Evolutionary conservation across 1,139 yeast species (phyloP), one percentile per base, ranked within the genome.

Genomic region (Suhomyces atakaporum): DNA sequence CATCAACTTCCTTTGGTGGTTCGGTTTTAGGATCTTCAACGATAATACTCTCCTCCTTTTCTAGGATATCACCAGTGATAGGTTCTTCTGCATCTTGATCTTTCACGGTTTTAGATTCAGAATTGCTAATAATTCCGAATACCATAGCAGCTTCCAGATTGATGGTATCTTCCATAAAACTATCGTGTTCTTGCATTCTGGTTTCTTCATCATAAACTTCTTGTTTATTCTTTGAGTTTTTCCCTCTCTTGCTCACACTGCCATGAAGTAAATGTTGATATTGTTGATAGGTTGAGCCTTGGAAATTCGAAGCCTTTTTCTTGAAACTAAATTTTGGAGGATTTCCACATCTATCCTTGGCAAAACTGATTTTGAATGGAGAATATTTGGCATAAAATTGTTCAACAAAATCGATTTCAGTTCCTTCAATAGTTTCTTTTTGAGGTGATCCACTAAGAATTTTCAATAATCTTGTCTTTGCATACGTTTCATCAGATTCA

Each of bases 281-380:
- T 22, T 47, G 51, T 19, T 42, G 46, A 31, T 49, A 46, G 2
- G 52, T 46, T 5, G 46, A 40, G 5, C 49, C 44, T 15, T 38
- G 34, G 29, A 37, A 31, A 18, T 39, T 45, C 3, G 43, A 33
- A 5, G 51, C 44, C 33, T 61, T 62, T 47, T 69, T 66, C 47
- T 58, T 66, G 55, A 60, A 69, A 44, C 63, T 66, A 50, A 67
- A 68, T 35, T 68, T 70, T 12, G 75, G 73, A 4, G 72, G 73
- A 42, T 69, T 69, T 2, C 74, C 77, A 52, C 77, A 71, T 42
- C 77, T 53, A 45, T 71, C 77, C 50, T 71, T 71, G 12, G 71
- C 77, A 49, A 67, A 71, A 41, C 69, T 68, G 36, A 71, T 64
- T 52, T 84, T 84, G 44, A 84, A 78, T 38, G 69, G 69, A 19